Base-by-base conservation (phyloP, 208 protist species). In the Acanthamoeba quina region DNA sequence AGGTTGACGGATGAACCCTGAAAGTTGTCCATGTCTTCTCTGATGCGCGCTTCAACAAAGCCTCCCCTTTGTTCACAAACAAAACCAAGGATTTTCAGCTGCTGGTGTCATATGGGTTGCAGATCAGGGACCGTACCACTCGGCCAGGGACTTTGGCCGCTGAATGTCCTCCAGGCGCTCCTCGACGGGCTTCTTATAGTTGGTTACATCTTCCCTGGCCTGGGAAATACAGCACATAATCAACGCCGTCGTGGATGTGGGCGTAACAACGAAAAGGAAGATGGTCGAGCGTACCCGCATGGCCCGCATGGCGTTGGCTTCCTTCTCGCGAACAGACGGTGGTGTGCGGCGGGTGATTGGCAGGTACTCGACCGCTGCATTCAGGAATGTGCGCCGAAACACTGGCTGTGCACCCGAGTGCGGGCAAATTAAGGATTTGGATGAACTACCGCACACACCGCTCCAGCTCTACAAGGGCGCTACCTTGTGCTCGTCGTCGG, bases 151-250 rank as follows among this genome's bases (percentile, higher is more conserved):
- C 7, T 41, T 91, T 29, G 85, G 85, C 6, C 85, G n/a, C 44
- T 91, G 52, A 24, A 91, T 60, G 37, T 91, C 85, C 34, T 91
- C 85, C 9, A 91, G 7, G 13, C 62, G 17, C 58, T 66, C 85
- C 13, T 91, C 85, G 4, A 91, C 52, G 10, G 85, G 29, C 62
- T 91, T 91, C n/a, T 41, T 49, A 15, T 91, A 91, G 41, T 91
- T 91, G 34, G 1, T 34, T 21, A 41, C 85, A 74, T 91, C 85
- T n/a, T 66, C 85, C 34, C 72, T 91, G 58, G 85, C 85, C 85
- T 91, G 29, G 47, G 47, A 21, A 15, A 85, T 29, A 60, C 41
- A 34, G 41, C 15, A 21, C 41, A 11, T 7, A 52, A 60, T 17
- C 34, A 47, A 24, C 70, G 34, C 34, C 70, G 26, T 37, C 1